A percentile compares a stretch with the other conserved stretches of the same genome.
Conservation (phyloP, 495 filamentous ascomycete genomes). For the Schizothecium vesticola region DNA sequence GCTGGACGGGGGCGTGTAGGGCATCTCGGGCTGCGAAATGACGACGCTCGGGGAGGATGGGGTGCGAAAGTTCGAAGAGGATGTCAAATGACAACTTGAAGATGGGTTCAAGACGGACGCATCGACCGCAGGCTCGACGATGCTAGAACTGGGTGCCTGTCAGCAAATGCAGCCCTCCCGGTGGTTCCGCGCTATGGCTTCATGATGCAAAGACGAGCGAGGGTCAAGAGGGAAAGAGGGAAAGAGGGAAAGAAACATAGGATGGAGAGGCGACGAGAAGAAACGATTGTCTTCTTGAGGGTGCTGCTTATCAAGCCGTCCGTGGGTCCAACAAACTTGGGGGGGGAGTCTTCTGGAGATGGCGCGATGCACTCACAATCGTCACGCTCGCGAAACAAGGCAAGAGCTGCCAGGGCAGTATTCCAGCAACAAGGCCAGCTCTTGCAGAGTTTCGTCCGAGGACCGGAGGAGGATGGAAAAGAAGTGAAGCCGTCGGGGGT, state of each 20-base stretch:
- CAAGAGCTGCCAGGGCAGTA: conserved; percentile 33
- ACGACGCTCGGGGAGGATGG: not conserved
- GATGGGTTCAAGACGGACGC: conserved; percentile 9
- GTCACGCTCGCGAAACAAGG: conserved; percentile 5
- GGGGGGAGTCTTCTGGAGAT: conserved; percentile 5
- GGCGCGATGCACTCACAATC: conserved; percentile 16
- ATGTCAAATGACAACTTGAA: conserved; percentile 8
- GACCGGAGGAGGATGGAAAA: not conserved
- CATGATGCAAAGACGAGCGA: not conserved
- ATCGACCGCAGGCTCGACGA: conserved; percentile 6
- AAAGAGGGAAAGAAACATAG: not conserved
- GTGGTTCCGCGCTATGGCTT: not conserved
- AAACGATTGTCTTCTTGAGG: not conserved
- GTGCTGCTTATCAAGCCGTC: not conserved
- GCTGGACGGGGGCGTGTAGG: conserved; percentile 86
- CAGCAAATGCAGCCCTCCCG: conserved; percentile 8
- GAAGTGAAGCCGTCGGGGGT: not conserved
- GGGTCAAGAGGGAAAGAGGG: not conserved
- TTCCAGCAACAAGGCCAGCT: conserved; percentile 35
- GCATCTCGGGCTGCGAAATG: conserved; percentile 59
- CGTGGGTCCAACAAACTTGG: not conserved
- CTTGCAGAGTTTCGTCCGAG: conserved; percentile 11
- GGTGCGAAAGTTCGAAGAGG: not conserved
- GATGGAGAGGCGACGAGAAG: not conserved
- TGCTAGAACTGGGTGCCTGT: conserved; percentile 11